phyloP scores from a whole-genome alignment of 169 alveolate species.

The Plasmodium knowlesi region DNA sequence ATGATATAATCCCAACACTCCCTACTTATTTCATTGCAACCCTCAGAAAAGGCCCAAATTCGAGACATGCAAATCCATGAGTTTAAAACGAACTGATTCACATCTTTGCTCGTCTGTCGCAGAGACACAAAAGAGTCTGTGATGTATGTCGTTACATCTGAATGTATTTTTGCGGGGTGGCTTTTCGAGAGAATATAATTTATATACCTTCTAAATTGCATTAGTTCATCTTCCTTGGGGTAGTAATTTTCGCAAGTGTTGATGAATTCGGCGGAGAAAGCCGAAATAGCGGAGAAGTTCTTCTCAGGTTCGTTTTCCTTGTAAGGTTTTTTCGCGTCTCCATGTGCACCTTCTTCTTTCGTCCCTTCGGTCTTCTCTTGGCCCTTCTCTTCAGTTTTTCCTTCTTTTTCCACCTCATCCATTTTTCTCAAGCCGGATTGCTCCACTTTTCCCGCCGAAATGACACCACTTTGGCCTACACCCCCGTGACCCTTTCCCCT shows the following conservation, averaged over 20 bases:
- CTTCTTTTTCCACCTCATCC: background rate
- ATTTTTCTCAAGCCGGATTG: background rate
- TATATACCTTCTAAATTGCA: constrained; percentile 74
- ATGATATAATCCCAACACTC: constrained; percentile 55
- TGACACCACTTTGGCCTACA: background rate
- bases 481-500: background rate
- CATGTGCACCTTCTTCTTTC: background rate
- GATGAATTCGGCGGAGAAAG: constrained; percentile 40
- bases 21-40: constrained; percentile 40
- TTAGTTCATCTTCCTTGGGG: constrained; percentile 55
- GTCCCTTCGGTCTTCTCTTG: background rate
- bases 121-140: constrained; percentile 56
- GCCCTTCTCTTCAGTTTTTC: background rate
- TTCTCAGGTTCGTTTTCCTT: background rate
- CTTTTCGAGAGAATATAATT: constrained; percentile 71
- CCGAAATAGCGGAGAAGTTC: background rate
- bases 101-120: constrained; percentile 51
- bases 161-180: constrained; percentile 50
- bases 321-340: background rate
- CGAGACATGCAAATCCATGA: constrained; percentile 73
- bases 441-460: background rate
- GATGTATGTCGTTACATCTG: constrained; percentile 42
- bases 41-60: constrained; percentile 74
- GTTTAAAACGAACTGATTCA: constrained; percentile 68
- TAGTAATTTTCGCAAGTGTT: constrained; percentile 30